These are phyloP conservation scores for Entomortierella chlamydospora DNA, from an alignment of 192 early-diverging fungal species.

Conservation along the genomic window DNA sequence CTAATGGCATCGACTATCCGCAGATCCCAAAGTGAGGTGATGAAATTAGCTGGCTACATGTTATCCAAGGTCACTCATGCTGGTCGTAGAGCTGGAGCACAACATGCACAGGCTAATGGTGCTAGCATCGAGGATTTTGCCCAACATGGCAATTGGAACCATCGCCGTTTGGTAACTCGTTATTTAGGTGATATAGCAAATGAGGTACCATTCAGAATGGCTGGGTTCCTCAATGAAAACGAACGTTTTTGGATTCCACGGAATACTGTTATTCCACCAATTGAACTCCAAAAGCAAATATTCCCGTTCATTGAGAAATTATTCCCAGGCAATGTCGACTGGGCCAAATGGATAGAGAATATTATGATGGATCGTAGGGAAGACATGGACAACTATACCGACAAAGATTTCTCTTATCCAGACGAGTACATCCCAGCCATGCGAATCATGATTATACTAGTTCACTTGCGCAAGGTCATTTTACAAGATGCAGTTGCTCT, in stretches of 20 bases:
- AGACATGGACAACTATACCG: not conserved
- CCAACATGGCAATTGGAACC: constrained; percentile 24
- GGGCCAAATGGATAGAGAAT: constrained; percentile 25
- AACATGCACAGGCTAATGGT: constrained; percentile 3
- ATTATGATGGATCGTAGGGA: constrained; percentile 17
- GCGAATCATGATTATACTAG: constrained; percentile 2
- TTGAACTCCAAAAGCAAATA: constrained; percentile 20
- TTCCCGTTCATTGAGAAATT: constrained; percentile 10
- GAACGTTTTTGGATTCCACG: constrained; percentile 23
- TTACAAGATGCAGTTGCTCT: constrained; percentile 30
- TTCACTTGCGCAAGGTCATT: constrained; percentile 29
- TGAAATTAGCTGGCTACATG: not conserved
- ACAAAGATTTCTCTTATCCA: not conserved
- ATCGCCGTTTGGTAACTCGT: not conserved
- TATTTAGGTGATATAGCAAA: constrained; percentile 11
- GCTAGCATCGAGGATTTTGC: constrained; percentile 21
- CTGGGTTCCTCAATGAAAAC: constrained; percentile 9
- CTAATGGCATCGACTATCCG: not conserved
- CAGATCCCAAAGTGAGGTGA: constrained; percentile 6
- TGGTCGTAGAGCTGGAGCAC: constrained; percentile 32
- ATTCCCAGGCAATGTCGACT: constrained; percentile 3
- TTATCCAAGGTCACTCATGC: constrained; percentile 12
- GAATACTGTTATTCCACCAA: constrained; percentile 20
- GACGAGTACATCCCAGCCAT: constrained; percentile 5
- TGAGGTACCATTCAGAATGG: constrained; percentile 12